Evolutionary conservation across 768 basidiomycete species (phyloP), one percentile per base, ranked within the genome.

Genomic region (Ephemerocybe angulata): DNA sequence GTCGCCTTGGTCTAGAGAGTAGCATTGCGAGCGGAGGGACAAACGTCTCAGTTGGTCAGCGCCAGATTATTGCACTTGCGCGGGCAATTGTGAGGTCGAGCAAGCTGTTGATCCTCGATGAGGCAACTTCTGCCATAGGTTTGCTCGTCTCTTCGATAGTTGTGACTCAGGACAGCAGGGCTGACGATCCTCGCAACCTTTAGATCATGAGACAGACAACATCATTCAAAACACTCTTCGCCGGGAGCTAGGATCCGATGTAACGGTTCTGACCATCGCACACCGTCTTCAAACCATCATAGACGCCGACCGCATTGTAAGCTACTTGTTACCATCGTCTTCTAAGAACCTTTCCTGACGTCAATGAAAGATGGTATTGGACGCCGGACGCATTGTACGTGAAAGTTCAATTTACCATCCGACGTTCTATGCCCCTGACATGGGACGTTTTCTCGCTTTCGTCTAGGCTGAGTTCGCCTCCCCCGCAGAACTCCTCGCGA

Each of bases 31-130:
- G 72, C 3, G 86, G 86, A 4, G 89, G 89, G 5, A 67, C 76
- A 19, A 91, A 91, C 64, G 81, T 91, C 58, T 87, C 86, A 1
- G 84, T 87, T 40, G 90, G 90, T 22, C 88, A 91, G 62, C 68
- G 88, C 10, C 89, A 91, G 61, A 76, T 87, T 44, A 76, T 87
- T 44, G 84, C 84, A 8, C 74, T 87, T 64, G 84, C 85, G 4
- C 72, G 85, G 31, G 85, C 85, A 2, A 76, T 86, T 57, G 70
- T 86, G 11, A 73, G 82, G 29, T 75, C 78, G 41, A 85, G 79
- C 67, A 77, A 81, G 42, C 71, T 87, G 29, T 76, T 87, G 44
- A 80, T 87, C 40, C 68, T 86, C 35, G 85, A 84, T 64, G 85
- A 86, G 69, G 76, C 76, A 42, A 81, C 78, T 3, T 77, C 78